A percentile compares a stretch with the other conserved stretches of the same genome.
These are phyloP conservation scores for Adiantum capillusveneris DNA, from an alignment of 75 land plant species.

Conservation along the genomic window DNA sequence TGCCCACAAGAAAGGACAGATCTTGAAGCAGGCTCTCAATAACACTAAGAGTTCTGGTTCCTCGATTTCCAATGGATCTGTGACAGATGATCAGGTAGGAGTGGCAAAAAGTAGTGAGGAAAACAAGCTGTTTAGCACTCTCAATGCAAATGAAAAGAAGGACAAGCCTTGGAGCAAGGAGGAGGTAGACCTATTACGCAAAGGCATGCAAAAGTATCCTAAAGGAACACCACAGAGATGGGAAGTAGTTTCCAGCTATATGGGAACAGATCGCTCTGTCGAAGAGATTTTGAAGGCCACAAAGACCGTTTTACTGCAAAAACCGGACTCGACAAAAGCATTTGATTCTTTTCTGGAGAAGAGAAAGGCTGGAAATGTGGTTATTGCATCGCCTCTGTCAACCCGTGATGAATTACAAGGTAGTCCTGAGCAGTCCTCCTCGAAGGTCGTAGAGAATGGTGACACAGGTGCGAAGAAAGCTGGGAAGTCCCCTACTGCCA, in stretches of 20 bases:
- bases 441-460: background rate
- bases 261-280: conserved; percentile 87
- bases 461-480: background rate
- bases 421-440: background rate
- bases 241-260: conserved; percentile 87
- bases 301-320: conserved; percentile 91
- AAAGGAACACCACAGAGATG: conserved; percentile 96
- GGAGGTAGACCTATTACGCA: conserved; percentile 81
- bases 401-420: conserved; percentile 48
- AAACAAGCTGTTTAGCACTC: conserved; percentile 3
- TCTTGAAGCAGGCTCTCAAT: conserved; percentile 32
- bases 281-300: conserved; percentile 93
- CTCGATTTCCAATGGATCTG: background rate
- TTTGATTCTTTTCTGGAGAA: conserved; percentile 95
- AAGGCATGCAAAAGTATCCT: conserved; percentile 83
- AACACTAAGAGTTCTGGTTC: background rate
- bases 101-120: background rate
- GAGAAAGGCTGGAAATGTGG: conserved; percentile 52
- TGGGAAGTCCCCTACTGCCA: background rate
- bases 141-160: conserved; percentile 51
- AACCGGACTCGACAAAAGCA: conserved; percentile 79
- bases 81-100: conserved; percentile 5
- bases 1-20: conserved; percentile 30
- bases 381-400: conserved; percentile 71
- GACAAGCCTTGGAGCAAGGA: conserved; percentile 86